Evolutionary conservation across 2,329 filamentous ascomycete species (phyloP).

Genomic region (Gaeumannomyces sp.): DNA sequence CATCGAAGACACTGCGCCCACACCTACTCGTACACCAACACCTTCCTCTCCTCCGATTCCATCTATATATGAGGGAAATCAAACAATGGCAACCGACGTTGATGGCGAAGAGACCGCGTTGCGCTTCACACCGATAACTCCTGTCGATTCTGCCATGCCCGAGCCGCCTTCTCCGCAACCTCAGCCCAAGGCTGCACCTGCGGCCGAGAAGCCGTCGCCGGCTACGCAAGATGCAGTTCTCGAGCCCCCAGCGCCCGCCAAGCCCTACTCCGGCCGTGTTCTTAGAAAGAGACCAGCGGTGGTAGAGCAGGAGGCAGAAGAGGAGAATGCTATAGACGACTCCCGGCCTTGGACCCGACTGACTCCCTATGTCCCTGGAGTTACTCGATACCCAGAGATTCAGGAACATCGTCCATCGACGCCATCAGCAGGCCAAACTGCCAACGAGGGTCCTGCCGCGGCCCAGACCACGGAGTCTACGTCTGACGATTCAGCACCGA

Average conservation of each 20-base stretch:
- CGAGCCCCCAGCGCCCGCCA: neutral
- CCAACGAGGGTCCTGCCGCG: neutral
- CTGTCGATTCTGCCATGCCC: constrained; percentile 4
- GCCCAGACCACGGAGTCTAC: neutral
- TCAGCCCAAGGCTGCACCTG: neutral
- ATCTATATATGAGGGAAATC: neutral
- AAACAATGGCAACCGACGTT: neutral
- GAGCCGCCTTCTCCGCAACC: neutral
- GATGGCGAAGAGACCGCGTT: constrained; percentile 2
- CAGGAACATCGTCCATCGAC: neutral
- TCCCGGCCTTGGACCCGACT: constrained; percentile 14
- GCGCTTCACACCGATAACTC: constrained; percentile 1
- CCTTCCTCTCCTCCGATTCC: constrained; percentile 7
- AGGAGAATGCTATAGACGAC: neutral
- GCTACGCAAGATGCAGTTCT: neutral
- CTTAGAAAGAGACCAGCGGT: neutral
- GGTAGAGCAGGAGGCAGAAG: neutral
- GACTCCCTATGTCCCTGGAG: constrained; percentile 15
- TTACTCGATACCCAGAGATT: constrained; percentile 16
- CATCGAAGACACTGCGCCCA: neutral
- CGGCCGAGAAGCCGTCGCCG: neutral
- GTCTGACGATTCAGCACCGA: neutral
- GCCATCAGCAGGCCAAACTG: neutral
- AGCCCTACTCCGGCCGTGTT: neutral
- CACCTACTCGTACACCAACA: neutral